phyloP scores from a whole-genome alignment of 129 eudicot genomes.

The Ambrosia artemisiifolia region DNA sequence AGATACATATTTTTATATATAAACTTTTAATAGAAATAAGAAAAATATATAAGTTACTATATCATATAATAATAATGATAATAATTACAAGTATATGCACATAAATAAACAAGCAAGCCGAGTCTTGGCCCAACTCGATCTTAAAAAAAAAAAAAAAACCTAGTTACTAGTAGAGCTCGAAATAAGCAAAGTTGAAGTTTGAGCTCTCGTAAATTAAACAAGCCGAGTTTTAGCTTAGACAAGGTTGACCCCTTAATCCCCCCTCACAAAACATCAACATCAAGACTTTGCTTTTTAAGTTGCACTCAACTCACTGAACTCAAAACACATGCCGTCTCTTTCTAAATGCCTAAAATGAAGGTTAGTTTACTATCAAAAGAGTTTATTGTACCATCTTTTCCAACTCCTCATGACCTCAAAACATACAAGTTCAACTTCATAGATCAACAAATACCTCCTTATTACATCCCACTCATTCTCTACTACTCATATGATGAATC shows the following conservation, averaged over 20 bases:
- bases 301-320: not conserved
- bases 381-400: conserved; percentile 38
- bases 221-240: not conserved
- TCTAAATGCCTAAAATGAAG: conserved; percentile 26
- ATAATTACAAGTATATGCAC: too few species aligned
- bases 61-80: too few species aligned
- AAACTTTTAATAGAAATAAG: too few species aligned
- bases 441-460: conserved; percentile 29
- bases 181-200: too few species aligned
- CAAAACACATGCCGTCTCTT: not conserved
- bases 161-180: too few species aligned
- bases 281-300: conserved; percentile 1
- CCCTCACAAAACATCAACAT: not conserved
- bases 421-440: conserved; percentile 33
- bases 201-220: too few species aligned
- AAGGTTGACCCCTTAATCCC: not conserved
- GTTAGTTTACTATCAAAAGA: conserved; percentile 31
- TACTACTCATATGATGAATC: conserved; percentile 30
- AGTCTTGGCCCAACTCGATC: too few species aligned
- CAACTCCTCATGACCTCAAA: conserved; percentile 35
- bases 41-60: too few species aligned
- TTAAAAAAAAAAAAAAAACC: too few species aligned
- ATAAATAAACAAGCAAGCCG: too few species aligned
- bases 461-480: conserved; percentile 32
- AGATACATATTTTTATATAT: too few species aligned